Conservation (phyloP, 768 basidiomycete genomes). For the Candolleomyces eurysporus region DNA sequence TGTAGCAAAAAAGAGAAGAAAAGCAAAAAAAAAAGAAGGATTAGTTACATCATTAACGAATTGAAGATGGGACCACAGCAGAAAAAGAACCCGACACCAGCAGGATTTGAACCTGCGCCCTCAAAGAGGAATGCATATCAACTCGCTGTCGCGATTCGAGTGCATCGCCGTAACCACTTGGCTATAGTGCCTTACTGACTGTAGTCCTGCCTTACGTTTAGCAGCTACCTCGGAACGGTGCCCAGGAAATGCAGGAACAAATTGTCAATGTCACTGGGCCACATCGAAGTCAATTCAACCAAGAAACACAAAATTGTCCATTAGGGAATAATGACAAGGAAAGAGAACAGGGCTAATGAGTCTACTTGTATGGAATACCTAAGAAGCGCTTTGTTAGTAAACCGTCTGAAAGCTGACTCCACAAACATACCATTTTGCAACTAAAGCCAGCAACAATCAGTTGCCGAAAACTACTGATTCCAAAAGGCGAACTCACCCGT, state of each 20-base stretch:
- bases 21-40: too few species aligned
- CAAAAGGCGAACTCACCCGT: slow-evolving; percentile 41
- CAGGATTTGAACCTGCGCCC: too few species aligned
- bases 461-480: slow-evolving; percentile 23
- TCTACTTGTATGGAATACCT: slow-evolving; percentile 48
- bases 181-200: slow-evolving; percentile 50
- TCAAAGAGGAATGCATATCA: too few species aligned
- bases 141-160: too few species aligned
- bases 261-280: too few species aligned
- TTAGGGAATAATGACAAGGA: too few species aligned
- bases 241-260: neutral
- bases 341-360: neutral
- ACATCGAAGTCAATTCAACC: too few species aligned
- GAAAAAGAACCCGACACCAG: slow-evolving; percentile 30
- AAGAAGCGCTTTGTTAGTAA: slow-evolving; percentile 1
- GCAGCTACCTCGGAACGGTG: neutral
- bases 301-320: too few species aligned
- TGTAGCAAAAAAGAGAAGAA: too few species aligned
- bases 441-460: slow-evolving; percentile 33
- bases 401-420: neutral
- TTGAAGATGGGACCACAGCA: slow-evolving; percentile 35
- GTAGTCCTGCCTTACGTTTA: neutral
- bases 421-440: slow-evolving; percentile 15
- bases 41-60: slow-evolving; percentile 29
- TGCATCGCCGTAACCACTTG: slow-evolving; percentile 27